Conservation (phyloP, 495 filamentous ascomycete genomes). For the Neurospora hispaniola region DNA sequence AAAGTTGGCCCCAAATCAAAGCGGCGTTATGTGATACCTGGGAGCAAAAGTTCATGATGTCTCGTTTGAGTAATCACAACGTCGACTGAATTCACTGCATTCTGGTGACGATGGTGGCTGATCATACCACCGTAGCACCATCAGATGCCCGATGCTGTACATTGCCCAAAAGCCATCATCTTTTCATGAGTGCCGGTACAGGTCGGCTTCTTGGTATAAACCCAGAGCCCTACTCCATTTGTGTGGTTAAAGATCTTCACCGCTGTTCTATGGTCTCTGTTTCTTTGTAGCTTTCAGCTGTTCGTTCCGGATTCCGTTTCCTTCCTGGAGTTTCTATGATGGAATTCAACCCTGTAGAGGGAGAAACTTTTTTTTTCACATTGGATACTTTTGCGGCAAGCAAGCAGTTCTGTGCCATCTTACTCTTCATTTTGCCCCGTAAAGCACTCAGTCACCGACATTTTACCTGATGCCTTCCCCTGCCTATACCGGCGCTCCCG, state of each 20-base stretch:
- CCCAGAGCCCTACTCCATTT: background rate
- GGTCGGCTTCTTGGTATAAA: background rate
- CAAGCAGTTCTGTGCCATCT: too few species aligned
- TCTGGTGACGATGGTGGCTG: background rate
- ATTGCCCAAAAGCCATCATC: background rate
- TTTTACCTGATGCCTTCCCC: background rate
- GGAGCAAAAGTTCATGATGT: background rate
- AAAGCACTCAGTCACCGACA: background rate
- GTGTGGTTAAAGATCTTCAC: too few species aligned
- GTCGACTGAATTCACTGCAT: background rate
- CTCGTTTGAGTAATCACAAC: background rate
- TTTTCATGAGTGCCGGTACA: background rate
- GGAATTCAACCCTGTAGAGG: too few species aligned
- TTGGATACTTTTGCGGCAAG: too few species aligned
- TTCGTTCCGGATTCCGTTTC: too few species aligned
- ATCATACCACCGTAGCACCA: background rate
- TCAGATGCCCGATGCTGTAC: background rate
- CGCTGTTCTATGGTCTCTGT: too few species aligned
- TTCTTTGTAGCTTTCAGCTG: too few species aligned
- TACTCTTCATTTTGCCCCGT: background rate
- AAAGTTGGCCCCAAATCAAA: background rate
- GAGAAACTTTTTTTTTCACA: too few species aligned
- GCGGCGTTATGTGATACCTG: background rate
- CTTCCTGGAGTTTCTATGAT: too few species aligned
- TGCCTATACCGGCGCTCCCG: background rate